phyloP scores from a whole-genome alignment of 1,139 yeast genomes.

The Nadsonia commutata region DNA sequence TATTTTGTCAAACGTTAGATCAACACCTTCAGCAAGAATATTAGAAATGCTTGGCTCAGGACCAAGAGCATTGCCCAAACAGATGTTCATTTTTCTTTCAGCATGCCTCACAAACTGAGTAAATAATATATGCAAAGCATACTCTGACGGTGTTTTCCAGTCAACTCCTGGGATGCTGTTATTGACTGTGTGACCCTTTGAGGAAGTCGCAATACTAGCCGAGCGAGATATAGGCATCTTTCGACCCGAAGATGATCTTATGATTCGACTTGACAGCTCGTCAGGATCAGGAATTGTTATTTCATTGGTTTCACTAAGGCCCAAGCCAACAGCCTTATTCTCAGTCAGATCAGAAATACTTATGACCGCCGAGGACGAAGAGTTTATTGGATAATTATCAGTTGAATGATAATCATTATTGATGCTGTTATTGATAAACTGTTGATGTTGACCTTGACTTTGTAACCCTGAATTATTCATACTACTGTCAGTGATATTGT shows the following conservation, averaged over 20 bases:
- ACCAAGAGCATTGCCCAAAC: slow-evolving; percentile 52
- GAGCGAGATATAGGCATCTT: slow-evolving; percentile 1
- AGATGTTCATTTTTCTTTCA: slow-evolving; percentile 65
- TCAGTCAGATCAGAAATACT: too few relatives aligned
- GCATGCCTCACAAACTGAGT: slow-evolving; percentile 89
- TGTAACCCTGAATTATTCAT: too few relatives aligned
- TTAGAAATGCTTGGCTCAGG: slow-evolving; percentile 74
- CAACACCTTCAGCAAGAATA: slow-evolving; percentile 76
- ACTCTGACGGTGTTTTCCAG: slow-evolving; percentile 71
- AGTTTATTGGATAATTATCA: too few relatives aligned
- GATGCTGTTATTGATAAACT: too few relatives aligned
- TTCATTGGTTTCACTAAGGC: slow-evolving; percentile 2
- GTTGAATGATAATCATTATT: too few relatives aligned
- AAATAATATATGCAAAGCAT: slow-evolving; percentile 83
- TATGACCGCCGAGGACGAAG: too few relatives aligned
- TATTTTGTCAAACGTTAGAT: slow-evolving; percentile 72
- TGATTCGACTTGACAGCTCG: slow-evolving; percentile 1
- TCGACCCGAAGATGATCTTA: background rate
- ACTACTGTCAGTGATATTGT: too few relatives aligned
- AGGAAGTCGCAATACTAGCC: background rate
- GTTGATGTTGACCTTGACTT: too few relatives aligned
- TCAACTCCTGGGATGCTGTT: slow-evolving; percentile 11
- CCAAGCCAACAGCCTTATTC: too few relatives aligned
- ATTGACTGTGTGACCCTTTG: background rate
- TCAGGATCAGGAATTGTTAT: slow-evolving; percentile 3